Base-by-base conservation (phyloP, 2,329 filamentous ascomycete genomes). In the Trichophyton schoenleinii region DNA sequence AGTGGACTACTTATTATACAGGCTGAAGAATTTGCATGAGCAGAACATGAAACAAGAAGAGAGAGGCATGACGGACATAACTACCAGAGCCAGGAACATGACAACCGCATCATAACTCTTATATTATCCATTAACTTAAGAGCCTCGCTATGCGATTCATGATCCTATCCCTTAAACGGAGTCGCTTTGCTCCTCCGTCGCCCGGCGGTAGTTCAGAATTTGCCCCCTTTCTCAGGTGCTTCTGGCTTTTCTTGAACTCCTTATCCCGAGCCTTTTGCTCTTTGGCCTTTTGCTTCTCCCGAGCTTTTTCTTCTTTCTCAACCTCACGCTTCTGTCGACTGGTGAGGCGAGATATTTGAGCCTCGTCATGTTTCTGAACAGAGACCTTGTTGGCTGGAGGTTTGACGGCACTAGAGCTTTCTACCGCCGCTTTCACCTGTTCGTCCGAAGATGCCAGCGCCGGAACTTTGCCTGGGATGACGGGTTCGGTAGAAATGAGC, bases 281-380 rank as follows among this genome's bases (percentile, higher is more conserved):
- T n/a, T 58, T 38, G 3, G 55, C 55, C 38, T 58, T 25, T 41
- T 38, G 31, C 38, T 58, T 58, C 13, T 3, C n/a, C 34, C 28
- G 18, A 3, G 31, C 55, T 22, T 58, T 58, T 25, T 58, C 55
- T 58, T 58, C 18, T 22, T 58, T 58, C 22, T 58, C 55, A 41
- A 58, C 31, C 11, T 42, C 38, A 6, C 25, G 38, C 38, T 15
- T 58, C 18, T 58, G 34, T 34, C 22, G 28, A 15, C 31, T 31
- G 7, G 34, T 58, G 55, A 58, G 55, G 6, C 41, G 55, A 5
- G 49, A 53, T 25, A 13, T 34, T n/a, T 53, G 22, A 5, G 13
- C 15, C 11, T 34, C n/a, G 13, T n/a, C 22, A 4, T n/a, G 49
- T 25, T 53, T 28, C 49, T n/a, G 22, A 34, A 34, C n/a, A 31